Base-by-base conservation (phyloP, 176 grass and related monocot species). In the Metroxylon sagu region DNA sequence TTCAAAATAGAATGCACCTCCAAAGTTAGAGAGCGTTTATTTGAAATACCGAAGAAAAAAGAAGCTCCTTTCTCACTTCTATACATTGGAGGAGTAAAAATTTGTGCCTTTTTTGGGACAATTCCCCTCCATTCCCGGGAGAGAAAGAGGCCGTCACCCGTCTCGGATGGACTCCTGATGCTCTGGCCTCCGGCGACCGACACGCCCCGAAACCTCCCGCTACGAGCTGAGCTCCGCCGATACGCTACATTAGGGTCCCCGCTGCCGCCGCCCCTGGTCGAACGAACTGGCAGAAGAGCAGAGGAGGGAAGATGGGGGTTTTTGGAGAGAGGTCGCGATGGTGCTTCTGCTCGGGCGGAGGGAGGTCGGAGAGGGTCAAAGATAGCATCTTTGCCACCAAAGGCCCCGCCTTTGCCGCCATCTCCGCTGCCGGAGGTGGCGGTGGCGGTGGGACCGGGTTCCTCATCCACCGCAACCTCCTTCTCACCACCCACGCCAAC, bases 271-370 rank as follows among this genome's bases (percentile, higher is more conserved):
- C 5, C 63, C 51, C 4, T 3, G 18, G 48, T 25, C 14, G 6
- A 19, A 48, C 14, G 28, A 35, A 48, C 35, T 5, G 29, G 29
- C 30, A 48, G 48, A 6, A 28, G 56, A 35, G 6, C 25, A 52
- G 7, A 49, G n/a, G 26, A 26, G 55, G 1, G 49, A 21, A 52
- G 14, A 95, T 89, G 85, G 71, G 82, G 61, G 79, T 80, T 66
- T 80, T 79, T 67, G 85, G 74, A 29, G 76, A 89, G 50, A 65
- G 75, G 51, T 68, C 86, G 17, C 67, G 67, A 14, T 97, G 73
- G 90, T 89, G 85, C 90, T 86, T 95, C 82, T 95, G 80, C 83
- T 66, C 82, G 25, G 85, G 74, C 65, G 81, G 74, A 54, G 81
- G 64, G 74, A 71, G 85, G 53, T 84, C 82, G 25, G 85, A 89